Evolutionary conservation across 1,139 yeast species (phyloP).

Genomic region (Scheffersomyces illinoinensis): DNA sequence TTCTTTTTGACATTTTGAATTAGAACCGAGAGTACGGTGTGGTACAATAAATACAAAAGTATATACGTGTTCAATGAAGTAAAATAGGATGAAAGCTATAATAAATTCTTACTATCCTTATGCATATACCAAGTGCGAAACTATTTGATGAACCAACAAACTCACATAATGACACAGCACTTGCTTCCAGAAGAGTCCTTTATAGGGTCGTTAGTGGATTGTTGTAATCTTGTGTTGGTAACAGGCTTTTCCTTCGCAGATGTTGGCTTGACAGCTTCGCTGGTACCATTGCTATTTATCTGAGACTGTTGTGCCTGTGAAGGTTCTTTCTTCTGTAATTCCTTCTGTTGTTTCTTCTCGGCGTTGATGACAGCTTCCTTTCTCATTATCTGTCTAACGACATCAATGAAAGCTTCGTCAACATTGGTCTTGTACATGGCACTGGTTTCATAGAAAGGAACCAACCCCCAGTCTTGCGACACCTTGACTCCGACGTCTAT

Average conservation of each 20-base stretch:
- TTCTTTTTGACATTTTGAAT: neutral
- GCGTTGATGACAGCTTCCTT: conserved; percentile 59
- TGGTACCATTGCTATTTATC: conserved; percentile 3
- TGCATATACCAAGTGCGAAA: neutral
- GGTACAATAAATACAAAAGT: neutral
- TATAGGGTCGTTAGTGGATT: conserved; percentile 13
- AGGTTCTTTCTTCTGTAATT: conserved; percentile 32
- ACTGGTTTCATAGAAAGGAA: conserved; percentile 90
- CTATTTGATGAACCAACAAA: neutral
- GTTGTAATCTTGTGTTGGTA: conserved; percentile 13
- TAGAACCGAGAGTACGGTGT: neutral
- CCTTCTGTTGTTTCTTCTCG: conserved; percentile 49
- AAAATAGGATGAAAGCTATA: neutral
- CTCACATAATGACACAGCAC: conserved; percentile 17
- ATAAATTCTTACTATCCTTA: neutral
- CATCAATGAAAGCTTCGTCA: conserved; percentile 85
- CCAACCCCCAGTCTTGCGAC: conserved; percentile 84
- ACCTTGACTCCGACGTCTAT: conserved; percentile 81
- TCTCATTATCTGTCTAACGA: conserved; percentile 85
- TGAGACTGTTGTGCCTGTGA: conserved; percentile 3
- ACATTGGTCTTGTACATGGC: conserved; percentile 91
- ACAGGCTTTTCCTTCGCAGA: conserved; percentile 3
- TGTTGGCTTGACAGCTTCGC: neutral
- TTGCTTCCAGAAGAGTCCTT: conserved; percentile 9
- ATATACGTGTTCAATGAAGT: neutral